Conservation (phyloP, 805 yeast species). For the Ogataea kodamae region DNA sequence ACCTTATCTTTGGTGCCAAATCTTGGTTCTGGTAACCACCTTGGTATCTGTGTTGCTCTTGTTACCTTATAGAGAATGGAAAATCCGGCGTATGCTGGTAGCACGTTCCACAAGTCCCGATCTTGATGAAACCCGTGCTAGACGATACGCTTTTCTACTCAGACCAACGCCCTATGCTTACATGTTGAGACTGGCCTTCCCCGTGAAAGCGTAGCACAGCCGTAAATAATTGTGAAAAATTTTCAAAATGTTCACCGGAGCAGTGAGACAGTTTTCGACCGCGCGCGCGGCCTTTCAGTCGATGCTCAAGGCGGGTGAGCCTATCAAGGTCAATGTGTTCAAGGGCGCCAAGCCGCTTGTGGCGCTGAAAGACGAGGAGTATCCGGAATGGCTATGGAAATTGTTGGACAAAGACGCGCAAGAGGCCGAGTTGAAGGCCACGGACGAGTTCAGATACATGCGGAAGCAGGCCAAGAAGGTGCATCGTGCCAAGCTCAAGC, state of each 20-base stretch:
- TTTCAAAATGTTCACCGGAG: constrained; percentile 5
- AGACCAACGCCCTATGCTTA: constrained; percentile 9
- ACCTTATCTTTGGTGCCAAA: constrained; percentile 60
- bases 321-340: constrained; percentile 64
- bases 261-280: constrained; percentile 23
- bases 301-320: constrained; percentile 69
- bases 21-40: constrained; percentile 50
- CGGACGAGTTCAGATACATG: constrained; percentile 62
- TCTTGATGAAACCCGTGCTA: constrained; percentile 10
- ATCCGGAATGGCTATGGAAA: constrained; percentile 95
- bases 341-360: constrained; percentile 84
- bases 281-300: constrained; percentile 32
- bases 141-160: constrained; percentile 18
- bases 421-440: constrained; percentile 47
- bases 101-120: constrained; percentile 16
- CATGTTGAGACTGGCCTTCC: constrained; percentile 26
- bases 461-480: constrained; percentile 64
- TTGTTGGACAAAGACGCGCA: constrained; percentile 67
- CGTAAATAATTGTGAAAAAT: neutral
- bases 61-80: constrained; percentile 52
- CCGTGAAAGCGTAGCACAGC: constrained; percentile 24
- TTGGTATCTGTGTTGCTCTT: constrained; percentile 42
- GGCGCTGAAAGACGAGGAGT: constrained; percentile 82
- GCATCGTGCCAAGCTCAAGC: constrained; percentile 69
- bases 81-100: constrained; percentile 41